A percentile compares a stretch with the other conserved stretches of the same genome.
These are phyloP conservation scores for Lithohypha guttulata DNA, from an alignment of 2,329 filamentous ascomycete genomes.

Conservation along the genomic window DNA sequence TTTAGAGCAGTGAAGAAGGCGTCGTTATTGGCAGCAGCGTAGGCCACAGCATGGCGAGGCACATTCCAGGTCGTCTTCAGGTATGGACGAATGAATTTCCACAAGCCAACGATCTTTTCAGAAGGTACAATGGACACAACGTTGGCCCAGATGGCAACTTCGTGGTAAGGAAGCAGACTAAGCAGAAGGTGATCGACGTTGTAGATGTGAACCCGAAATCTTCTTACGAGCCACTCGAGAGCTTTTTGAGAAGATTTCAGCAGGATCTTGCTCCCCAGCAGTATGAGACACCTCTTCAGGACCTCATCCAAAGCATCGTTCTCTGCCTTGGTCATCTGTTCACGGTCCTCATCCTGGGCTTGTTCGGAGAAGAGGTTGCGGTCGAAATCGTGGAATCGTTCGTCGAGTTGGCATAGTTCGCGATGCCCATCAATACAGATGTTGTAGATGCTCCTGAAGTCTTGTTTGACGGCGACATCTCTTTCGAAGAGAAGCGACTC, in stretches of 20 bases:
- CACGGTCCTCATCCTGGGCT: conserved; percentile 79
- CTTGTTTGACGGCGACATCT: conserved; percentile 73
- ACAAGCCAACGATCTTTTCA: conserved; percentile 58
- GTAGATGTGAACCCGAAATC: conserved; percentile 86
- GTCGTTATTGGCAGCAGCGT: conserved; percentile 68
- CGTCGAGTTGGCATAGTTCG: conserved; percentile 79
- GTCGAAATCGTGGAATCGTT: conserved; percentile 63
- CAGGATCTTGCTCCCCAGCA: conserved; percentile 65
- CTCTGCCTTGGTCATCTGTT: conserved; percentile 68
- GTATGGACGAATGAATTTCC: conserved; percentile 80
- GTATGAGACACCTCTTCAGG: conserved; percentile 70
- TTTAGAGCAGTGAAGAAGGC: conserved; percentile 69
- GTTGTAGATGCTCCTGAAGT: conserved; percentile 76
- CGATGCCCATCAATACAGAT: conserved; percentile 83
- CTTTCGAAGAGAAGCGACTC: conserved; percentile 92
- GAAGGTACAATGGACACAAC: conserved; percentile 75
- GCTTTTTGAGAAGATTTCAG: conserved; percentile 82
- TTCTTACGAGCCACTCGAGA: conserved; percentile 85
- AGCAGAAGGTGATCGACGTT: conserved; percentile 69
- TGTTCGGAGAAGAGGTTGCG: conserved; percentile 83
- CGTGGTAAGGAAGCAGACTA: conserved; percentile 88
- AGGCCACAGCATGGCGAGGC: conserved; percentile 70
- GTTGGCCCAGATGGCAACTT: conserved; percentile 71
- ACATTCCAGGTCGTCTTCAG: conserved; percentile 64
- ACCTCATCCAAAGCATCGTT: conserved; percentile 71